Evolutionary conservation across 352 stramenopile genomes (phyloP).

Genomic region (Globisporangium nodosum): DNA sequence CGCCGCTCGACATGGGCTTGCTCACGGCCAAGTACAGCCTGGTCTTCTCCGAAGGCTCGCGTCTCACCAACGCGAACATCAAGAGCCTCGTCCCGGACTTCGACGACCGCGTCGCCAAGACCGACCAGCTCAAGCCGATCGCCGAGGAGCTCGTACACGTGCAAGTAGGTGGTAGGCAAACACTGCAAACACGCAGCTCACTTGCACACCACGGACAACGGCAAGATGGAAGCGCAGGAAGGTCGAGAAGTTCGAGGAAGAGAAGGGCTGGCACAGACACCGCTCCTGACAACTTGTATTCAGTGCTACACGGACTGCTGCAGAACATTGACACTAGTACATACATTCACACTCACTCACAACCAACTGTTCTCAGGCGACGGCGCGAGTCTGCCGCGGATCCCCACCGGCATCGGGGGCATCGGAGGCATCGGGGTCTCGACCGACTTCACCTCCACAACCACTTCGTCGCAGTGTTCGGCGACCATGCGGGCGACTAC

Average conservation of each 20-base stretch:
- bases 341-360: not conserved
- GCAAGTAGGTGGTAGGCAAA: no score
- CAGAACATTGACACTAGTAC: not conserved
- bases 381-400: conserved; percentile 37
- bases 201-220: no score
- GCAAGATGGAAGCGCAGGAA: no score
- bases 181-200: no score
- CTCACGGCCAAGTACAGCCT: conserved; percentile 56
- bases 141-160: conserved; percentile 35
- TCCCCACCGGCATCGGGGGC: not conserved
- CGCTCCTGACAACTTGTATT: not conserved
- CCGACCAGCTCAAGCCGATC: conserved; percentile 21
- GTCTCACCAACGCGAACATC: conserved; percentile 2
- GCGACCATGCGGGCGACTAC: conserved; percentile 35
- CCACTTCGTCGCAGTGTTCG: conserved; percentile 39
- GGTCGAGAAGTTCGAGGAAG: no score
- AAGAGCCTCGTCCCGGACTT: conserved; percentile 14
- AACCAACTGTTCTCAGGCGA: conserved; percentile 42
- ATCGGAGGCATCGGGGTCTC: no score
- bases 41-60: conserved; percentile 22
- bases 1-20: conserved; percentile 35
- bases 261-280: no score
- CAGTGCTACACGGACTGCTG: not conserved
- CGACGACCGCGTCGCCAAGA: conserved; percentile 7
- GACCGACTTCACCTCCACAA: conserved; percentile 11